These are phyloP conservation scores for Thermothelomyces thermophilus DNA, from an alignment of 2,329 filamentous ascomycete species.

Conservation along the genomic window DNA sequence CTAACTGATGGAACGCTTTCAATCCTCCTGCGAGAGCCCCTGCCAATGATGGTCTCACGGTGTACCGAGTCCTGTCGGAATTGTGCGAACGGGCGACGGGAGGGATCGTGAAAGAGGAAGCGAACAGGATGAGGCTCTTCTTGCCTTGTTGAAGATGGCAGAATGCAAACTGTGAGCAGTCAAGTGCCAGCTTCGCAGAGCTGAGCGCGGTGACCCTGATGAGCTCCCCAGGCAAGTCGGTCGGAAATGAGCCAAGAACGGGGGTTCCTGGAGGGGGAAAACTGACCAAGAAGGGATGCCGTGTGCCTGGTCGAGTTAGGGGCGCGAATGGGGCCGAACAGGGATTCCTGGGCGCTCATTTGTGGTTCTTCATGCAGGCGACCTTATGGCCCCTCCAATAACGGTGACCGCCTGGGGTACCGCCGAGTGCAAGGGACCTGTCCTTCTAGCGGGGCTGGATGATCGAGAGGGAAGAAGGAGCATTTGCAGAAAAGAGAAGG, in stretches of 20 bases:
- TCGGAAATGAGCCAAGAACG: too few species aligned
- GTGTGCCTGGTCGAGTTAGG: slow-evolving; percentile 24
- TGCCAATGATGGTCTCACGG: slow-evolving; percentile 9
- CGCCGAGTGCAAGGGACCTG: slow-evolving; percentile 3
- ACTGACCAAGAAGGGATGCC: slow-evolving; percentile 18
- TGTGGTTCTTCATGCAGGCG: slow-evolving; percentile 17
- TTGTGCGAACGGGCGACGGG: slow-evolving; percentile 9
- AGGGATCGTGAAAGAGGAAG: too few species aligned
- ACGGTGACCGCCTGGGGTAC: slow-evolving; percentile 5
- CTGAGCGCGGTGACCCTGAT: slow-evolving; percentile 2
- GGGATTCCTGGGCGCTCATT: slow-evolving; percentile 12
- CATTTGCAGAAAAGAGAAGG: slow-evolving; percentile 15
- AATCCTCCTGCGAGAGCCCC: slow-evolving; percentile 22
- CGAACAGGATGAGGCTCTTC: neutral
- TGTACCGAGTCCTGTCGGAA: slow-evolving; percentile 8
- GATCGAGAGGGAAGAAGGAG: slow-evolving; percentile 12
- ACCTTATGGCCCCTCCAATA: slow-evolving; percentile 12
- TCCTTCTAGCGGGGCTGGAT: neutral
- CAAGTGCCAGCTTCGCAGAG: slow-evolving; percentile 2
- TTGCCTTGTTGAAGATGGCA: neutral
- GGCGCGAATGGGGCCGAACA: slow-evolving; percentile 14
- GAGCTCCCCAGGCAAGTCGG: too few species aligned
- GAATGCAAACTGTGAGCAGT: slow-evolving; percentile 10
- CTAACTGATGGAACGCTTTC: slow-evolving; percentile 14
- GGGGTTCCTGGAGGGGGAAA: slow-evolving; percentile 14